A percentile compares a stretch with the other conserved stretches of the same genome.
Evolutionary conservation across 2,329 filamentous ascomycete genomes (phyloP).

Genomic region (Chaetothyriales sp.): DNA sequence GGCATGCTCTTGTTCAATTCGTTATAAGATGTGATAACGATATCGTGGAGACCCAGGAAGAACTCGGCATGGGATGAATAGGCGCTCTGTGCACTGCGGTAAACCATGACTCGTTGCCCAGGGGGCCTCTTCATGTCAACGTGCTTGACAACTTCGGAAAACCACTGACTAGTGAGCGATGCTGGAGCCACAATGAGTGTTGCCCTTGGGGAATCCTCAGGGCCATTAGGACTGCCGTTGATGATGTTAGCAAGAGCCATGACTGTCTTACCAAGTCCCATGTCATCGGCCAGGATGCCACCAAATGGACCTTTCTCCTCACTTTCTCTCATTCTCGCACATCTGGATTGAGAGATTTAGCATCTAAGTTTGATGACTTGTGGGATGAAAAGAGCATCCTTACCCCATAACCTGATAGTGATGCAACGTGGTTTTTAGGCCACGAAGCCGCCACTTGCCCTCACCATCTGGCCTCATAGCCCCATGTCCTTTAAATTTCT

Average conservation of each 20-base stretch:
- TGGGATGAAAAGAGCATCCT: neutral
- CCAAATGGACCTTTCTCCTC: conserved; percentile 17
- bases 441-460: conserved; percentile 21
- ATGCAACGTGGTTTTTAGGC: conserved; percentile 22
- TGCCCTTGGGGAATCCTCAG: conserved; percentile 14
- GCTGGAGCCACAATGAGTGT: conserved; percentile 27
- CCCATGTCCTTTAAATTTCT: conserved; percentile 17
- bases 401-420: conserved; percentile 22
- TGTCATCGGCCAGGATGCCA: conserved; percentile 27
- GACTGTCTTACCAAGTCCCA: conserved; percentile 25
- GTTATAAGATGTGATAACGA: conserved; percentile 27
- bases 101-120: conserved; percentile 16
- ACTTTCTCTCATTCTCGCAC: conserved; percentile 7
- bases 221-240: conserved; percentile 18
- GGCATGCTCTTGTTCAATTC: conserved; percentile 25
- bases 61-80: conserved; percentile 10
- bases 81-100: conserved; percentile 16
- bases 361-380: neutral
- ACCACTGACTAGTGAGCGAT: conserved; percentile 23
- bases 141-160: conserved; percentile 21
- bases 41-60: conserved; percentile 10
- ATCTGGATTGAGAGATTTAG: conserved; percentile 10
- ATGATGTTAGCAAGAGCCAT: conserved; percentile 23
- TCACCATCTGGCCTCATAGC: conserved; percentile 18
- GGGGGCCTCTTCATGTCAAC: conserved; percentile 13